Base-by-base conservation (phyloP, 768 basidiomycete genomes). In the Trametes villosa region DNA sequence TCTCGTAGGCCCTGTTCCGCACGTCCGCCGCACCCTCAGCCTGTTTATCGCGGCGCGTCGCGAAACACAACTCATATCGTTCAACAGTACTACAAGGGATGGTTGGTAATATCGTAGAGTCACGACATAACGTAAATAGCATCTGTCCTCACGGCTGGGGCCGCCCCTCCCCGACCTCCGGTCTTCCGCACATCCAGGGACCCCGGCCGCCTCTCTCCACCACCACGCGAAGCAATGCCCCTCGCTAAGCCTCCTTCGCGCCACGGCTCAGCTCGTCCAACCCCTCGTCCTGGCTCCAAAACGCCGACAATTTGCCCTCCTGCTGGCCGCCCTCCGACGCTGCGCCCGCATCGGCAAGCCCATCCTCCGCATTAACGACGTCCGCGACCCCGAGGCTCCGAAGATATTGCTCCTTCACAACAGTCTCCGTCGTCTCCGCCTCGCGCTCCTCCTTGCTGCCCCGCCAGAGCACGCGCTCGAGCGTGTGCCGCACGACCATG, bases 401-500 rank as follows among this genome's bases (percentile, higher is more conserved):
- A 65, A 77, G 64, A 54, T 79, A 79, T 60, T 74, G 70, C 53
- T 78, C 73, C 73, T 83, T 84, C 62, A 85, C 75, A 64, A 78
- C 76, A 64, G 79, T 78, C 71, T 90, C 87, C 68, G 81, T 77
- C 62, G 74, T 74, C 65, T 87, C 82, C 40, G 81, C 75, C 67
- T 82, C 79, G 56, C 78, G 78, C 62, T 86, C 84, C 71, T 92
- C 94, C 41, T 76, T 72, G 59, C 88, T 88, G 1, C 85, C 87
- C 48, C 81, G 79, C 94, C 94, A 96, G 62, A 89, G 75, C n/a
- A 88, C 74, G 67, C 86, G 81, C 73, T 91, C 87, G 22, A 95
- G 79, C 30, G 92, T 67, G 66, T 87, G 89, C 22, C 89, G 77
- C 36, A 94, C 83, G 15, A 81, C 59, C 5, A 77, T 77, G 13